phyloP scores from a whole-genome alignment of 495 filamentous ascomycete species.

The Hypoxylon fuscum region DNA sequence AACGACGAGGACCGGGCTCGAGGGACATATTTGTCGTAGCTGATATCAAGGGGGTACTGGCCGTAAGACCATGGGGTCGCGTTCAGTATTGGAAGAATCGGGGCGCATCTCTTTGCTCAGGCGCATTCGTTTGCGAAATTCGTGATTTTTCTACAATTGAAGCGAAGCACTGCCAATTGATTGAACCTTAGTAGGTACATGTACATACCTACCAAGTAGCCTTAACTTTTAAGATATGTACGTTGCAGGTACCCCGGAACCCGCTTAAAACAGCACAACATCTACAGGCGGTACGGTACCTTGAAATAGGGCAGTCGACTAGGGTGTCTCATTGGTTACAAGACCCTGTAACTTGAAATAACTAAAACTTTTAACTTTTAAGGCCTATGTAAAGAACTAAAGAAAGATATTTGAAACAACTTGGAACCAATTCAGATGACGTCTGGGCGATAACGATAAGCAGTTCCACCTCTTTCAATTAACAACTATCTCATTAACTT shows the following conservation, averaged over 20 bases:
- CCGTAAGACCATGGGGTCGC: constrained; percentile 42
- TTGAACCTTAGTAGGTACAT: no score
- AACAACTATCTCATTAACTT: constrained; percentile 3
- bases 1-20: constrained; percentile 71
- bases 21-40: constrained; percentile 67
- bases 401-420: constrained; percentile 29
- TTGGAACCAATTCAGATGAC: constrained; percentile 32
- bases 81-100: constrained; percentile 28
- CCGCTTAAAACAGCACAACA: not conserved
- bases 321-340: constrained; percentile 20
- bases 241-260: constrained; percentile 40
- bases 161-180: no score
- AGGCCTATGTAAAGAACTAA: no score
- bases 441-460: constrained; percentile 38
- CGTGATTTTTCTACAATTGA: constrained; percentile 7
- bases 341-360: constrained; percentile 21
- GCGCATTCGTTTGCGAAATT: constrained; percentile 27
- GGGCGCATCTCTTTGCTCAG: constrained; percentile 38
- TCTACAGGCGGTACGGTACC: constrained; percentile 14
- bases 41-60: constrained; percentile 41
- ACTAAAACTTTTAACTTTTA: no score
- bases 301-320: constrained; percentile 14
- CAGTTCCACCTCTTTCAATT: constrained; percentile 10
- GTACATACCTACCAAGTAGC: no score
- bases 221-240: no score